These are phyloP conservation scores for Irpex lacteus DNA, from an alignment of 1,284 basidiomycete species.

Conservation along the genomic window DNA sequence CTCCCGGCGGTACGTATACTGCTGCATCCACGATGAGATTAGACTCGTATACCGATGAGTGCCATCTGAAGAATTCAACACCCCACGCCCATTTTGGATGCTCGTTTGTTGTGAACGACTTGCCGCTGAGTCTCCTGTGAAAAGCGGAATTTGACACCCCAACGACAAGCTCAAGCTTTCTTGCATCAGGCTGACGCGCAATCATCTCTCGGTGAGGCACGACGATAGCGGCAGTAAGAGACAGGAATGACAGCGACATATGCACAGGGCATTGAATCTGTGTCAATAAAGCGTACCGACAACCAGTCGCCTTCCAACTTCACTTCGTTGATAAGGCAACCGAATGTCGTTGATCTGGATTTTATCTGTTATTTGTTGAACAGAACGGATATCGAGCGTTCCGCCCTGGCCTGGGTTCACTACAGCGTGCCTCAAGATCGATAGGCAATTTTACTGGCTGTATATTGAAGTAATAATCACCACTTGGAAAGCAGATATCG, in stretches of 20 bases:
- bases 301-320: not conserved
- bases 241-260: not conserved
- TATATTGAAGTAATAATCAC: not conserved
- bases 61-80: not conserved
- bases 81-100: not conserved
- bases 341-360: not conserved
- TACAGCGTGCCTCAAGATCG: not conserved
- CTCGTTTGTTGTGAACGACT: not conserved
- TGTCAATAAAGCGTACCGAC: not conserved
- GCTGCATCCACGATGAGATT: not conserved
- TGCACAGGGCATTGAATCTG: not conserved
- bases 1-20: not conserved
- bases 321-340: not conserved
- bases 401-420: not conserved
- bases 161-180: not conserved
- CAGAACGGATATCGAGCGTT: not conserved
- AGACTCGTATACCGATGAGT: not conserved
- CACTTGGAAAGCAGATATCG: not conserved
- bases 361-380: not conserved
- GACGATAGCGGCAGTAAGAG: too few relatives aligned
- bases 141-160: not conserved
- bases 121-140: not conserved
- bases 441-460: not conserved
- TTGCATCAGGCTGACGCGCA: not conserved
- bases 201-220: too few relatives aligned